Base-by-base conservation (phyloP, 2,329 filamentous ascomycete genomes). In the Aspergillus phoenicis region DNA sequence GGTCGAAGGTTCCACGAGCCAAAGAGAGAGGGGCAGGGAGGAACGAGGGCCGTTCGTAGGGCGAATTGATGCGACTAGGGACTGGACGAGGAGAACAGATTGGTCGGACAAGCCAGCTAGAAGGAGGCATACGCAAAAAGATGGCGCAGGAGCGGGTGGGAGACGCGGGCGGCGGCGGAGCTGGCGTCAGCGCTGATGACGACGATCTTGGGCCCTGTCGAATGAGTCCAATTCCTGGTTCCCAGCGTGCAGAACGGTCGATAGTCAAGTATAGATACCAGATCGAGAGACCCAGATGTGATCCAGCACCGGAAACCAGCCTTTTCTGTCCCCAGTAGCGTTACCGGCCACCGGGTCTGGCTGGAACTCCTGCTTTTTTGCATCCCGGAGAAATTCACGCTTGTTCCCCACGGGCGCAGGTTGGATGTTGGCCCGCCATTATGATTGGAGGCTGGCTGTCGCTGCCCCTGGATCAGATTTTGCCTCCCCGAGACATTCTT, bases 121-220 rank as follows among this genome's bases (percentile, higher is more conserved):
- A 51, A 22, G 28, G 39, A 36, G 20, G 53, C 53, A 56, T 63
- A 61, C 62, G 59, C 57, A 64, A 60, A 58, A 58, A 36, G 57
- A 58, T 55, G 58, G 55, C 60, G 61, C 60, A 54, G 57, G 39
- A 51, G 43, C 52, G 41, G 22, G 58, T 52, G 52, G 52, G 54
- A 61, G 17, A 58, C 36, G 15, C 49, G 49, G 59, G 61, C 58
- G 62, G 64, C 59, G 59, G 58, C 53, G 62, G 58, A 43, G 63
- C 56, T 64, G 57, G 59, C 59, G 55, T 57, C 61, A 60, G 52
- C 48, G 20, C 28, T 52, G 41, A 60, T 58, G 52, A 63, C 51
- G 57, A 60, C 47, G 52, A 62, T 38, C 45, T 17, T 8, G 10
- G 17, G 15, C 58, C 17, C 20, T n/a, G 38, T 36, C 13, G 38